phyloP scores from a whole-genome alignment of 352 stramenopile genomes.

The Pythium myriotylum region DNA sequence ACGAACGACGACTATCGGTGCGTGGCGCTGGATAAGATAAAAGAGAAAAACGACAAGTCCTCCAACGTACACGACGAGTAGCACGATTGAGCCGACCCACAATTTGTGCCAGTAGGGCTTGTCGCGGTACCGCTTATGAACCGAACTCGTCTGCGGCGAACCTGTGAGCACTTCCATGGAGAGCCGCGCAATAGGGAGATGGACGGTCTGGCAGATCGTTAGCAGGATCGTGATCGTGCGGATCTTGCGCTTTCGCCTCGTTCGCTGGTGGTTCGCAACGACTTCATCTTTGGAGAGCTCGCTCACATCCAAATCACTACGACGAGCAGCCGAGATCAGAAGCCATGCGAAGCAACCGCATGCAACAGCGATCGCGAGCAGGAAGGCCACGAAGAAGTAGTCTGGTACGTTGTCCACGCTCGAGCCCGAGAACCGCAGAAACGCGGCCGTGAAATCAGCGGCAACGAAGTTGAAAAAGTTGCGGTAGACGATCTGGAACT shows the following conservation, averaged over 20 bases:
- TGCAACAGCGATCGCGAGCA: slow-evolving; percentile 27
- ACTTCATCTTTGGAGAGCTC: slow-evolving; percentile 26
- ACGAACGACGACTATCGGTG: slow-evolving; percentile 33
- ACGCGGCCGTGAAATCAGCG: slow-evolving; percentile 29
- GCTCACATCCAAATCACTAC: slow-evolving; percentile 26
- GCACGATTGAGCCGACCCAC: slow-evolving; percentile 15
- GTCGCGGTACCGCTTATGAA: slow-evolving; percentile 7
- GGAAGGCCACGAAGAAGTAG: slow-evolving; percentile 27
- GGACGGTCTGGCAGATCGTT: slow-evolving; percentile 43
- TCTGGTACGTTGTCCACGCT: slow-evolving; percentile 14
- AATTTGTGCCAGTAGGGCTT: neutral
- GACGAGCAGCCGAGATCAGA: slow-evolving; percentile 26
- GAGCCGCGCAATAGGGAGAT: slow-evolving; percentile 45
- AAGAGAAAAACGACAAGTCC: slow-evolving; percentile 34
- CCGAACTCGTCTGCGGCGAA: neutral
- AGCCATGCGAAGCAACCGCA: slow-evolving; percentile 30
- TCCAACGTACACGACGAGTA: slow-evolving; percentile 34
- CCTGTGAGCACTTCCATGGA: slow-evolving; percentile 40
- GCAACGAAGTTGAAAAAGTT: slow-evolving; percentile 35
- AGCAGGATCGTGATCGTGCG: slow-evolving; percentile 37
- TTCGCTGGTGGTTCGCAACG: slow-evolving; percentile 1
- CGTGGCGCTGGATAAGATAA: slow-evolving; percentile 31
- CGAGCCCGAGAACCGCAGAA: slow-evolving; percentile 2
- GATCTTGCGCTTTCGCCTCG: slow-evolving; percentile 30
- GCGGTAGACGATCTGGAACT: slow-evolving; percentile 25